These are phyloP conservation scores for Circinella umbellata DNA, from an alignment of 371 early-diverging fungal genomes.

Conservation along the genomic window DNA sequence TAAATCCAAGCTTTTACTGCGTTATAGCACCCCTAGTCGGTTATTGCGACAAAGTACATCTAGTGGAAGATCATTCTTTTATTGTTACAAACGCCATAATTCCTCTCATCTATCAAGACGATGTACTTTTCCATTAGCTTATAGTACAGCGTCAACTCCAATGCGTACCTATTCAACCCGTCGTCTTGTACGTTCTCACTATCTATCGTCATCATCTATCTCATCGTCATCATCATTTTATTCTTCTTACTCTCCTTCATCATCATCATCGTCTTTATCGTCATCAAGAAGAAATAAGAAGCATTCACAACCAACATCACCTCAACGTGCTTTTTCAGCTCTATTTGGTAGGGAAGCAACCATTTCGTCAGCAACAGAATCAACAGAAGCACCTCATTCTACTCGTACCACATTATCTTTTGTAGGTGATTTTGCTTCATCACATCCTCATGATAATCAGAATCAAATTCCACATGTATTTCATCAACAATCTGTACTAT, in stretches of 20 bases:
- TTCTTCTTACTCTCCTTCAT: not conserved
- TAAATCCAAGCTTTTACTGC: not conserved
- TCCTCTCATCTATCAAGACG: not conserved
- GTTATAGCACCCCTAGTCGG: not conserved
- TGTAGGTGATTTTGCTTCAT: not conserved
- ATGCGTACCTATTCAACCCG: not conserved
- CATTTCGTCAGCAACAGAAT: conserved; percentile 10
- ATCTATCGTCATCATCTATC: not conserved
- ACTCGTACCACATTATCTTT: not conserved
- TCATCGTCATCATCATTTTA: no score
- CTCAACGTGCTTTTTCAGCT: not conserved
- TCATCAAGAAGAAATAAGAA: not conserved
- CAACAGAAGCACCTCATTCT: not conserved
- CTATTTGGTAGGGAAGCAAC: not conserved
- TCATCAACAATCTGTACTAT: conserved; percentile 49
- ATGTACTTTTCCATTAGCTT: not conserved
- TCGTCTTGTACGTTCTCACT: not conserved
- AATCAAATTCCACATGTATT: conserved; percentile 27
- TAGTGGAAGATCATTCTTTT: not conserved
- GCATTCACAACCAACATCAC: not conserved
- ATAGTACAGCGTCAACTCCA: not conserved
- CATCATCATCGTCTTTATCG: not conserved
- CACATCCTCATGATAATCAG: conserved; percentile 21
- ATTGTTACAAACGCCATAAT: not conserved
- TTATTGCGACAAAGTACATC: not conserved